phyloP scores from a whole-genome alignment of 176 grass and related monocot species.

The Zea luxurians region DNA sequence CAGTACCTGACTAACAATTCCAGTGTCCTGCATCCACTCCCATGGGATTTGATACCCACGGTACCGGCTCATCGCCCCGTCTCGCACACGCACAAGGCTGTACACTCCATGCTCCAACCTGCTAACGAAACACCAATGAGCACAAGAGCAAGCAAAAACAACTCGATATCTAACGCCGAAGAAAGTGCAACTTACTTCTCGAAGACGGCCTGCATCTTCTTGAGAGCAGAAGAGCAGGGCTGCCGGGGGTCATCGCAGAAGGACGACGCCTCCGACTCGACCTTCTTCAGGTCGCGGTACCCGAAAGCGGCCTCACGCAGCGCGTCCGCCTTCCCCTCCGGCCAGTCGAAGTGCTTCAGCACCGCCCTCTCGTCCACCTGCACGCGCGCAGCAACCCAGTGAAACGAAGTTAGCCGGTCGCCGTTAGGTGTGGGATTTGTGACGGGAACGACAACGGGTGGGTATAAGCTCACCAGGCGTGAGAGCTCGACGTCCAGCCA shows the following conservation, averaged over 20 bases:
- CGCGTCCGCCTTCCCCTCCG: conserved; percentile 88
- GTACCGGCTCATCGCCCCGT: conserved; percentile 67
- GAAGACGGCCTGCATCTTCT: conserved; percentile 86
- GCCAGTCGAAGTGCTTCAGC: conserved; percentile 98
- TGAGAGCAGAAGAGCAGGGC: conserved; percentile 65
- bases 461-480: conserved; percentile 48
- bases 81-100: conserved; percentile 63
- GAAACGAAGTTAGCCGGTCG: not conserved
- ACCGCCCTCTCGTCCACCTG: conserved; percentile 94
- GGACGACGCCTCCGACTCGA: conserved; percentile 55
- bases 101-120: conserved; percentile 88
- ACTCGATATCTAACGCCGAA: not conserved
- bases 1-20: conserved; percentile 83
- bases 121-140: conserved; percentile 22
- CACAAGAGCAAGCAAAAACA: not conserved
- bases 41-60: conserved; percentile 77
- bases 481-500: conserved; percentile 99
- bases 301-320: conserved; percentile 89
- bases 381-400: no score
- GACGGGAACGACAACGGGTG: not conserved
- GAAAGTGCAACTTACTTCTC: conserved; percentile 63
- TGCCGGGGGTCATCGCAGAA: conserved; percentile 68
- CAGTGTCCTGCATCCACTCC: conserved; percentile 92
- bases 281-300: conserved; percentile 79
- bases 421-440: not conserved